Evolutionary conservation across 2,329 filamentous ascomycete genomes (phyloP).

Genomic region (Rhinocladiella mackenziei): DNA sequence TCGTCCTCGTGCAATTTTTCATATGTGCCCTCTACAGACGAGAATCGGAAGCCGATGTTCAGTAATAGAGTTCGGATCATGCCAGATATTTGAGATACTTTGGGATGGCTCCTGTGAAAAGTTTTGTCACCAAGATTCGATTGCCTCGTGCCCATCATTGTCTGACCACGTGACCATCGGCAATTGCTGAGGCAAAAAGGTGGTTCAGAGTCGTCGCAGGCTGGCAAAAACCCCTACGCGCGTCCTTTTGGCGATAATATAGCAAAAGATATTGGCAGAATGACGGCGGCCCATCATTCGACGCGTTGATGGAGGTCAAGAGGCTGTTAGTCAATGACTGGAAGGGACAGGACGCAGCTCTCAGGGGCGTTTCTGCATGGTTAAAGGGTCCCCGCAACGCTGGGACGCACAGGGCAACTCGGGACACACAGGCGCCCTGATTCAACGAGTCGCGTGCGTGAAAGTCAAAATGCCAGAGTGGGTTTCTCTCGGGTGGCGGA

Average conservation of each 20-base stretch:
- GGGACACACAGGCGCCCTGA: slow-evolving; percentile 10
- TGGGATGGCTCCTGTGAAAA: no score
- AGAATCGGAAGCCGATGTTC: no score
- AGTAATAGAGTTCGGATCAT: no score
- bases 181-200: no score
- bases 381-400: slow-evolving; percentile 13
- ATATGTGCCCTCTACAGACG: no score
- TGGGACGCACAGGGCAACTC: slow-evolving; percentile 6
- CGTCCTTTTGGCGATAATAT: no score
- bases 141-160: no score
- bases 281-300: slow-evolving; percentile 2
- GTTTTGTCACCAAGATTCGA: no score
- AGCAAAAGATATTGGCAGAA: no score
- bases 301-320: neutral
- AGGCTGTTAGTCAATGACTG: slow-evolving; percentile 1
- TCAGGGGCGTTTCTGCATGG: slow-evolving; percentile 14
- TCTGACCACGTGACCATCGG: no score
- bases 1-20: no score
- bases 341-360: slow-evolving; percentile 11
- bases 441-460: slow-evolving; percentile 7
- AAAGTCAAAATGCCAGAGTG: slow-evolving; percentile 3
- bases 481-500: slow-evolving; percentile 3
- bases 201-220: neutral
- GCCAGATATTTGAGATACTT: no score
- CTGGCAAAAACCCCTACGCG: neutral